Percentiles rank a stretch among this genome's conserved stretches.
These are phyloP conservation scores for Exophiala mesophila DNA, from an alignment of 2,329 filamentous ascomycete genomes.

Conservation along the genomic window DNA sequence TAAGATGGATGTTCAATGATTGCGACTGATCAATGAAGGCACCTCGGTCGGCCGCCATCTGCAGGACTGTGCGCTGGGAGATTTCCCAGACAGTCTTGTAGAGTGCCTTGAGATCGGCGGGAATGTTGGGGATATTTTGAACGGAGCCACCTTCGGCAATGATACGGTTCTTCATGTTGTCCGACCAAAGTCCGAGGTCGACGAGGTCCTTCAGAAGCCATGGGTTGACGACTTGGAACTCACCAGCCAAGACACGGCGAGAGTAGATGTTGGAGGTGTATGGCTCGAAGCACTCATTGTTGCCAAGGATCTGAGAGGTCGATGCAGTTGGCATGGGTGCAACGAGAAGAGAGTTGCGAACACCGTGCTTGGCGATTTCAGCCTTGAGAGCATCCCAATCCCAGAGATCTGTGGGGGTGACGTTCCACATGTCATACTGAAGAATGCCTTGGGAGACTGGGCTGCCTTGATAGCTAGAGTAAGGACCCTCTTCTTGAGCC, in stretches of 20 bases:
- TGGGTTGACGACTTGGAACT: slow-evolving; percentile 99
- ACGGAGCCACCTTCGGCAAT: slow-evolving; percentile 94
- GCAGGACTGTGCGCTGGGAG: slow-evolving; percentile 87
- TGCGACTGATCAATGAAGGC: slow-evolving; percentile 99
- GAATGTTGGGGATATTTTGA: slow-evolving; percentile 95
- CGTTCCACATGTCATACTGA: slow-evolving; percentile 98
- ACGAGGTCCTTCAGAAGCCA: slow-evolving; percentile 98
- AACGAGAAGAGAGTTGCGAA: slow-evolving; percentile 91
- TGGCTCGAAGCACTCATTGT: slow-evolving; percentile 99
- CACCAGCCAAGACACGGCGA: slow-evolving; percentile 91
- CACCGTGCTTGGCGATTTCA: slow-evolving; percentile 85
- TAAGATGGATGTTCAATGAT: slow-evolving; percentile 99
- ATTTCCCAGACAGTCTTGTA: slow-evolving; percentile 99
- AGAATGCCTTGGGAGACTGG: slow-evolving; percentile 93
- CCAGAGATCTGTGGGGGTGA: slow-evolving; percentile 90
- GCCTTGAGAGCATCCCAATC: slow-evolving; percentile 88
- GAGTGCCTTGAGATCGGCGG: slow-evolving; percentile 87
- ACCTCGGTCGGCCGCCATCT: slow-evolving; percentile 97
- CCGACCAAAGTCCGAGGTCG: slow-evolving; percentile 95
- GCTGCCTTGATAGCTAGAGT: slow-evolving; percentile 86
- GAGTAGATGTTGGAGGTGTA: slow-evolving; percentile 99
- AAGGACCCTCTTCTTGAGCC: slow-evolving; percentile 76
- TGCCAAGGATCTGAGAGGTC: slow-evolving; percentile 95
- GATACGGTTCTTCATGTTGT: slow-evolving; percentile 99
- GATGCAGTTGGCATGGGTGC: slow-evolving; percentile 98